A percentile compares a stretch with the other conserved stretches of the same genome.
Evolutionary conservation across 2,329 filamentous ascomycete species (phyloP).

Genomic region (Epichloe gansuensis): DNA sequence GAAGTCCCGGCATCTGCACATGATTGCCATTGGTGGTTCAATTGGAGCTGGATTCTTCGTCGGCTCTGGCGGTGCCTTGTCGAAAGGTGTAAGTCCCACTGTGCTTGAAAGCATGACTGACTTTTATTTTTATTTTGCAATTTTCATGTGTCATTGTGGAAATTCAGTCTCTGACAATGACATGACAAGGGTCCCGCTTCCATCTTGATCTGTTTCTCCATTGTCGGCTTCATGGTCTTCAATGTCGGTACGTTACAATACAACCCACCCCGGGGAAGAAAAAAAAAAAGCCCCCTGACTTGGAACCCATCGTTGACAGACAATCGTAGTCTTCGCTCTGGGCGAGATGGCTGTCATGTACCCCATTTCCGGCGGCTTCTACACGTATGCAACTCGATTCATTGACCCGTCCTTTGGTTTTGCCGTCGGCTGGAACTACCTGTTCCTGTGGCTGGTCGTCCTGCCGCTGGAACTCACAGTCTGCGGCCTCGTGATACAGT

Average conservation of each 20-base stretch:
- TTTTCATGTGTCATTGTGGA: not conserved
- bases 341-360: constrained; percentile 50
- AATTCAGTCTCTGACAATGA: not conserved
- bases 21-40: constrained; percentile 49
- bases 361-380: constrained; percentile 50
- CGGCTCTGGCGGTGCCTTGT: constrained; percentile 42
- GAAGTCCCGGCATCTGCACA: constrained; percentile 46
- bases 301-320: not conserved
- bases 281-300: not conserved
- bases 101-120: not conserved
- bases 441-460: constrained; percentile 38
- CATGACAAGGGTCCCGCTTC: constrained; percentile 23
- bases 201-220: constrained; percentile 36
- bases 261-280: not conserved
- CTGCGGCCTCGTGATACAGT: constrained; percentile 35
- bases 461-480: constrained; percentile 39
- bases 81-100: constrained; percentile 29
- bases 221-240: constrained; percentile 45
- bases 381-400: constrained; percentile 47
- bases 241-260: constrained; percentile 13
- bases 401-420: constrained; percentile 49
- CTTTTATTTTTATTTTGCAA: not conserved
- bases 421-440: constrained; percentile 33
- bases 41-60: constrained; percentile 53
- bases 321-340: constrained; percentile 38